Percentiles rank a stretch among this genome's conserved stretches.
Evolutionary conservation across 2,329 filamentous ascomycete species (phyloP).

Genomic region (Cyanodermella asteris): DNA sequence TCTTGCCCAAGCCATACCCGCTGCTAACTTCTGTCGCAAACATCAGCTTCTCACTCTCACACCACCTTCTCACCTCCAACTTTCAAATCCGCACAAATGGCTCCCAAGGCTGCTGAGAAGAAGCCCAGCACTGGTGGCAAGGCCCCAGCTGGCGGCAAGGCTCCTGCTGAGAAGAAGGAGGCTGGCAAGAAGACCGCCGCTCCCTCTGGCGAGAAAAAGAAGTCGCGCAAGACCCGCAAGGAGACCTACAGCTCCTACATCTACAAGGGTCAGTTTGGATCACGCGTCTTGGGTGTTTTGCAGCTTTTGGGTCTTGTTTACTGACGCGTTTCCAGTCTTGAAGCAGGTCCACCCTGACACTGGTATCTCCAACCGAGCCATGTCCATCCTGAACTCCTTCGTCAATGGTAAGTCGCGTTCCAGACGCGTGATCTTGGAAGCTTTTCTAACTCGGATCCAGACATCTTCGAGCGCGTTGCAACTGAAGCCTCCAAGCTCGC

Average conservation of each 20-base stretch:
- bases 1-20: slow-evolving; percentile 9
- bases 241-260: slow-evolving; percentile 99
- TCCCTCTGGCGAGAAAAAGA: slow-evolving; percentile 96
- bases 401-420: slow-evolving; percentile 56
- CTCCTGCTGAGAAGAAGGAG: slow-evolving; percentile 96
- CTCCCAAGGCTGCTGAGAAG: slow-evolving; percentile 96
- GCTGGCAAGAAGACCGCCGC: slow-evolving; percentile 97
- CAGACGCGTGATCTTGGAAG: neutral
- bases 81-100: slow-evolving; percentile 45
- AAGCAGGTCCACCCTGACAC: slow-evolving; percentile 99
- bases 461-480: slow-evolving; percentile 98
- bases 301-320: slow-evolving; percentile 9
- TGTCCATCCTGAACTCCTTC: slow-evolving; percentile 99
- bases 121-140: slow-evolving; percentile 86
- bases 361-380: slow-evolving; percentile 98
- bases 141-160: slow-evolving; percentile 54
- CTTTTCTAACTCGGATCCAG: slow-evolving; percentile 21
- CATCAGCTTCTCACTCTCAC: slow-evolving; percentile 2
- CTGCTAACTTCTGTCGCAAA: slow-evolving; percentile 9
- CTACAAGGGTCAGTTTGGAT: slow-evolving; percentile 67
- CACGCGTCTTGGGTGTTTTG: slow-evolving; percentile 3
- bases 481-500: slow-evolving; percentile 98
- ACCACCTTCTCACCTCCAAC: slow-evolving; percentile 7
- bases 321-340: slow-evolving; percentile 46
- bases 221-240: slow-evolving; percentile 99